Base-by-base conservation (phyloP, 1,284 basidiomycete species). In the Pseudomicrostroma phylloplanum region DNA sequence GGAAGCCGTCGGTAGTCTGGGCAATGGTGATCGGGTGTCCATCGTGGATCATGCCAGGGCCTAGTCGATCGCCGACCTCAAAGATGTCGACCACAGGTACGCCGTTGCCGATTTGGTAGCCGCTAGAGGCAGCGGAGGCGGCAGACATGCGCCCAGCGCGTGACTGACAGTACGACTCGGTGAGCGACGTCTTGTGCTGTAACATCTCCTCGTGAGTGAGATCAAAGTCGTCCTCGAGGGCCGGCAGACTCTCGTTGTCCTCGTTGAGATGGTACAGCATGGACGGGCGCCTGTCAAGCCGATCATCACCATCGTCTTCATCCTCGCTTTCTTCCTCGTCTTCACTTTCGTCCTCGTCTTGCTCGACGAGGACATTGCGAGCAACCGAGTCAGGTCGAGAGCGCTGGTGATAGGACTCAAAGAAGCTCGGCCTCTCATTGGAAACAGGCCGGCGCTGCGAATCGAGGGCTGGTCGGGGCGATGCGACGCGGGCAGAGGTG, bases 1-100 rank as follows among this genome's bases (percentile, higher is more conserved):
- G 67, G 55, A 78, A 74, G 3, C 74, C 76, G 1, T 62, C 58
- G 12, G 69, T 72, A 7, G 75, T 75, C 46, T 73, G 63, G 1
- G 77, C 76, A 11, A 76, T 70, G 36, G 63, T 56, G 57, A 79
- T 72, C 40, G 66, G 55, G 19, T 75, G 68, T 7, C 76, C 76
- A 46, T 79, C 77, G 42, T 76, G 74, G 19, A 67, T 61, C 23
- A 79, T 62, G 12, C 76, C 76, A 6, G 76, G 74, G 0, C 76
- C 77, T 1, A 78, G 61, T 1, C 70, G 70, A 42, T 79, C 76
- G 15, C 76, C 73, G 7, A 69, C 59, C 25, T 72, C 66, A 55
- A 78, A 73, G 39, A 74, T 67, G 36, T 77, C 74, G 9, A 68
- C 64, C 2, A 71, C 58, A 2, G 65, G 60, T 2, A 54, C 51